Conservation (phyloP, 2,329 filamentous ascomycete species). For the Myriangium duriaei region DNA sequence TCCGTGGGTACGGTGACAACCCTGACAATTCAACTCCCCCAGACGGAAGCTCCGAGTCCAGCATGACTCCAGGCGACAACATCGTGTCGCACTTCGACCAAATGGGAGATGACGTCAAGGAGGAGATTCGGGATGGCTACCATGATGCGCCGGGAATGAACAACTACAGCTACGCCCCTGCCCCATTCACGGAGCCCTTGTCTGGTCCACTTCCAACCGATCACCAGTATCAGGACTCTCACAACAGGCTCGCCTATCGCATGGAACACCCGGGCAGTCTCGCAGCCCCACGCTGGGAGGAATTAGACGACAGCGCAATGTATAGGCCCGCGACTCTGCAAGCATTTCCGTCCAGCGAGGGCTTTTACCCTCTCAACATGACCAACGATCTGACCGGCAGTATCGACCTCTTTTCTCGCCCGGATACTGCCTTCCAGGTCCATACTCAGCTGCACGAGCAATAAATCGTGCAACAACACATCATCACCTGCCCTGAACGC, state of each 20-base stretch:
- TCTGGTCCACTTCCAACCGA: not conserved
- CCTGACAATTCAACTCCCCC: not conserved
- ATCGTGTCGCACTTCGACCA: not conserved
- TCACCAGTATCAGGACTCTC: not conserved
- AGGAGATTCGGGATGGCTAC: too few species aligned
- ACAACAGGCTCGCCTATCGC: not conserved
- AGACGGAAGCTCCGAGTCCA: not conserved
- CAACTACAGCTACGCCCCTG: constrained; percentile 1
- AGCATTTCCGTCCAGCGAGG: not conserved
- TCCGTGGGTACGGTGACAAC: not conserved
- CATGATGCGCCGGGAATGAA: not conserved
- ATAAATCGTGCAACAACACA: too few species aligned
- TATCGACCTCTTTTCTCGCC: too few species aligned
- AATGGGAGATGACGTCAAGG: not conserved
- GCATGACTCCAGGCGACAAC: not conserved
- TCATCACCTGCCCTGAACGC: too few species aligned
- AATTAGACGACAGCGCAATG: too few species aligned
- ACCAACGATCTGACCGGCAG: too few species aligned
- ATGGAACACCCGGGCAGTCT: not conserved
- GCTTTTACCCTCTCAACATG: constrained; percentile 17
- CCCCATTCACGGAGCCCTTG: not conserved
- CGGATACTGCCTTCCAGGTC: too few species aligned
- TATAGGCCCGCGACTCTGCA: too few species aligned
- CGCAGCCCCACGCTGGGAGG: not conserved
- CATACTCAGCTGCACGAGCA: too few species aligned